These are phyloP conservation scores for Cyclostephanos tholiformis DNA, from an alignment of 108 stramenopile species.

Conservation along the genomic window DNA sequence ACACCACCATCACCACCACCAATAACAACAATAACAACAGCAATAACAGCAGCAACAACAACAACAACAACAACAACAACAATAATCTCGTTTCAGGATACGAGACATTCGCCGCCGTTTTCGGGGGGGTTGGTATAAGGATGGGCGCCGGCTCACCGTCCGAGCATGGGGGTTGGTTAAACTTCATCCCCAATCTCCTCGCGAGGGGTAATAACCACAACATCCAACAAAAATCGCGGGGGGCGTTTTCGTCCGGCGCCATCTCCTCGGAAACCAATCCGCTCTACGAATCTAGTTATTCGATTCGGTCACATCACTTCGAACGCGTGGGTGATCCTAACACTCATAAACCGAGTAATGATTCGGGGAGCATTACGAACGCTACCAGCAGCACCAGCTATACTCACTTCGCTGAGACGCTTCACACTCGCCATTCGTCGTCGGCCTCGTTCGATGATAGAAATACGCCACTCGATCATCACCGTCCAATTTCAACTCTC, in stretches of 20 bases:
- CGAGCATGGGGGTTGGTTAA: constrained; percentile 29
- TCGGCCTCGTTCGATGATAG: neutral
- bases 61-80: constrained; percentile 5
- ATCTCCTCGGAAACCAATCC: constrained; percentile 1
- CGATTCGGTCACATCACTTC: neutral
- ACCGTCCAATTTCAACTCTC: neutral
- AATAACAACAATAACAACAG: neutral
- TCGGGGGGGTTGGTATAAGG: constrained; percentile 11
- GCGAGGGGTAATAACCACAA: neutral
- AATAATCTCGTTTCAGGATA: constrained; percentile 31
- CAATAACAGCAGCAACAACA: neutral
- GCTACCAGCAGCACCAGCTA: neutral
- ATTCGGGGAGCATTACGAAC: too few species aligned
- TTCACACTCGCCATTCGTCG: neutral
- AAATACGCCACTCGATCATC: neutral
- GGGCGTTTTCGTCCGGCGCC: neutral
- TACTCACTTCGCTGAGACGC: constrained; percentile 9
- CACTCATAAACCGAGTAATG: too few species aligned
- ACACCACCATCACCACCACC: too few species aligned
- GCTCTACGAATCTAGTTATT: neutral
- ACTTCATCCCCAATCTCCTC: constrained; percentile 31
- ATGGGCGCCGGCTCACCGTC: constrained; percentile 23
- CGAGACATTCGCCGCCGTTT: constrained; percentile 39
- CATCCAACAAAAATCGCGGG: neutral
- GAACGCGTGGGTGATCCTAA: neutral